These are phyloP conservation scores for Coemansia sp. DNA, from an alignment of 192 early-diverging fungal genomes.

Conservation along the genomic window DNA sequence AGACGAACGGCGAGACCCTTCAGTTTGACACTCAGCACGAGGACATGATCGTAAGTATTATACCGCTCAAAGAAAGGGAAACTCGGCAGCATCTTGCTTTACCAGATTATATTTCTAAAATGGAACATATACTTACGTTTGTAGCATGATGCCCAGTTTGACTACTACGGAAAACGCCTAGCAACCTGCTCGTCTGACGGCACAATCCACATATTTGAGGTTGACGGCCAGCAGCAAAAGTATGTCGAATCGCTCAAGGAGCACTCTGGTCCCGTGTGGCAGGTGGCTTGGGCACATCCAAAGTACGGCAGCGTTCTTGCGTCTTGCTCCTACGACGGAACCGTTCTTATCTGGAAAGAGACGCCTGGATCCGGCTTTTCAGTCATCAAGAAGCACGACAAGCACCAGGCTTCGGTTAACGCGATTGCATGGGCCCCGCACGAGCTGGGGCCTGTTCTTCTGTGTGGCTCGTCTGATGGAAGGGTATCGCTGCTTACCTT, in stretches of 20 bases:
- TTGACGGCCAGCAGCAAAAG: conserved; percentile 61
- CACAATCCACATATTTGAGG: conserved; percentile 90
- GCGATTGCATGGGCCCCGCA: conserved; percentile 96
- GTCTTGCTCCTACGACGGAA: conserved; percentile 94
- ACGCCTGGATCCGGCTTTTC: conserved; percentile 59
- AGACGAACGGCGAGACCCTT: conserved; percentile 46
- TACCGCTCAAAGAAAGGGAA: background rate
- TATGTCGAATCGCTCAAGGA: conserved; percentile 56
- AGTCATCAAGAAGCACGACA: conserved; percentile 74
- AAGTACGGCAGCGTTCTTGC: conserved; percentile 96
- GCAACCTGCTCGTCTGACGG: conserved; percentile 98
- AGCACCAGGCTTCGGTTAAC: conserved; percentile 94
- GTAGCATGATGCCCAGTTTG: conserved; percentile 76
- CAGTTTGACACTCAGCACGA: conserved; percentile 58
- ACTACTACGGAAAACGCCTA: conserved; percentile 86
- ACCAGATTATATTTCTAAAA: background rate
- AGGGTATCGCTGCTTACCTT: conserved; percentile 89
- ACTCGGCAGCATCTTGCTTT: background rate
- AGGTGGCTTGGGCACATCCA: conserved; percentile 98
- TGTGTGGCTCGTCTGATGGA: conserved; percentile 93
- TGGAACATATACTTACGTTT: background rate
- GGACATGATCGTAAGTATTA: conserved; percentile 55
- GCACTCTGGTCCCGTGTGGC: conserved; percentile 99
- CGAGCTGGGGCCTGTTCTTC: conserved; percentile 89
- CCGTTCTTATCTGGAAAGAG: conserved; percentile 96